Evolutionary conservation across 345 rosid genomes (phyloP).

Genomic region (Linum lewisii): DNA sequence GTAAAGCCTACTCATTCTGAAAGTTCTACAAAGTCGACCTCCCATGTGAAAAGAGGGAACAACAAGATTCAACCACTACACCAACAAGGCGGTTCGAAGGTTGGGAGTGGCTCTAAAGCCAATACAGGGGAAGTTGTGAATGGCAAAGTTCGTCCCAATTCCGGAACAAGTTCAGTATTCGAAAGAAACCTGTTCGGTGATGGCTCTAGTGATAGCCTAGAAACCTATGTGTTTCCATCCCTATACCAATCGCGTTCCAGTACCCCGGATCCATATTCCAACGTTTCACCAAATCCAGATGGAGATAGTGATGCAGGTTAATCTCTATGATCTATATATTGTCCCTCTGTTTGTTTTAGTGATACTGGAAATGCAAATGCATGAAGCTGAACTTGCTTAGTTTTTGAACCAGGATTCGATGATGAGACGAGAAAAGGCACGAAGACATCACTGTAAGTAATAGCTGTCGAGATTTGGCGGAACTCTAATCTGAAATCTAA

Average conservation of each 20-base stretch:
- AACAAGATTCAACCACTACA: constrained; percentile 10
- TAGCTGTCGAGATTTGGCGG: too few species aligned
- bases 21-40: constrained; percentile 13
- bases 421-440: constrained; percentile 12
- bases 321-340: not conserved
- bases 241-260: constrained; percentile 36
- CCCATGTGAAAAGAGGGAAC: constrained; percentile 12
- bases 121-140: constrained; percentile 26
- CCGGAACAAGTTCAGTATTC: constrained; percentile 33
- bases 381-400: too few species aligned
- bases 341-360: too few species aligned
- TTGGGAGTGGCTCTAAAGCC: constrained; percentile 20
- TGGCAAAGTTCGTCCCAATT: constrained; percentile 22
- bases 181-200: not conserved
- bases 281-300: not conserved
- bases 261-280: constrained; percentile 42
- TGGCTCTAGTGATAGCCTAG: constrained; percentile 21
- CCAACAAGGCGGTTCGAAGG: constrained; percentile 10
- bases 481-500: too few species aligned
- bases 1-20: constrained; percentile 25
- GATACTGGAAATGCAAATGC: constrained; percentile 15
- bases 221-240: constrained; percentile 28
- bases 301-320: not conserved
- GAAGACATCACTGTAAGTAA: constrained; percentile 26
- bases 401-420: too few species aligned